These are phyloP conservation scores for Trichocladium uniseriatum DNA, from an alignment of 495 filamentous ascomycete species.

Conservation along the genomic window DNA sequence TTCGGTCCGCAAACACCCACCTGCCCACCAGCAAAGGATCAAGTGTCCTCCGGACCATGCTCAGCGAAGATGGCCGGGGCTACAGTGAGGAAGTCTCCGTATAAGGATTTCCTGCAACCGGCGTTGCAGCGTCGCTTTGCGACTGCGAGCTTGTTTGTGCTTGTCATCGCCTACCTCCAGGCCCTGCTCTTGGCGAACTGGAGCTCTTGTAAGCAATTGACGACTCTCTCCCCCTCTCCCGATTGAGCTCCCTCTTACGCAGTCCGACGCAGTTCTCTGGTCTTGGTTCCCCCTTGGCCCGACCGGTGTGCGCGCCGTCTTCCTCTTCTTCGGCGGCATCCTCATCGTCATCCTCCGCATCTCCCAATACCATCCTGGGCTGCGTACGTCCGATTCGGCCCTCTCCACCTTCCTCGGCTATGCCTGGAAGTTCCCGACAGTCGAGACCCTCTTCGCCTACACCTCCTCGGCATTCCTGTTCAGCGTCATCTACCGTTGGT, in stretches of 20 bases:
- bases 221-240: constrained; percentile 8
- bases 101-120: constrained; percentile 86
- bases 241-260: constrained; percentile 4
- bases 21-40: not conserved
- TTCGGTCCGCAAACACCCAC: not conserved
- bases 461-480: constrained; percentile 73
- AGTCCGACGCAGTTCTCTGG: constrained; percentile 56
- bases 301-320: constrained; percentile 62
- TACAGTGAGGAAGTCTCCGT: constrained; percentile 41
- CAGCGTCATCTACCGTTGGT: constrained; percentile 74
- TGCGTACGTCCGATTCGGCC: constrained; percentile 59
- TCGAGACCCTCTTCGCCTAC: constrained; percentile 63
- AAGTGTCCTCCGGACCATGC: constrained; percentile 23
- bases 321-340: constrained; percentile 68
- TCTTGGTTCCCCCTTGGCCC: constrained; percentile 73
- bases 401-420: constrained; percentile 51
- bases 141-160: constrained; percentile 54
- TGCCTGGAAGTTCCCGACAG: constrained; percentile 46
- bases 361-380: constrained; percentile 68
- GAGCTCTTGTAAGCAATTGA: constrained; percentile 48
- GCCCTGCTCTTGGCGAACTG: constrained; percentile 61
- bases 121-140: constrained; percentile 80
- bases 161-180: constrained; percentile 65
- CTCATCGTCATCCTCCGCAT: constrained; percentile 67
- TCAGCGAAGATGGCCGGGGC: constrained; percentile 34